These are phyloP conservation scores for Ophiorrhiza pumila DNA, from an alignment of 257 asterid species.

Conservation along the genomic window DNA sequence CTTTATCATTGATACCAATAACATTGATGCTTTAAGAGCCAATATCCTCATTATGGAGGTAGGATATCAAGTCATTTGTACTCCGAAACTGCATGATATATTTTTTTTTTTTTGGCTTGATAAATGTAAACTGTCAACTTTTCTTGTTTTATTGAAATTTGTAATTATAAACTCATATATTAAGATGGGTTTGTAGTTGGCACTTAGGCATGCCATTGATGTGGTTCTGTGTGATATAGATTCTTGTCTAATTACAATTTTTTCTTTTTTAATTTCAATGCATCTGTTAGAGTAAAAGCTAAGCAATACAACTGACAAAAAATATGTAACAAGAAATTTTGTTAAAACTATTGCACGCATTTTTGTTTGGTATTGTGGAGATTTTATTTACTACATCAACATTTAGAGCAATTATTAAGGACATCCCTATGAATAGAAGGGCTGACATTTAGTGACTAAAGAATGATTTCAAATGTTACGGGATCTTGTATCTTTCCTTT, in stretches of 20 bases:
- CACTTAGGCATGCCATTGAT: background rate
- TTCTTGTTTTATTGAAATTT: background rate
- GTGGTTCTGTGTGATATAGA: background rate
- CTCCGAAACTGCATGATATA: background rate
- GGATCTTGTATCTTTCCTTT: background rate
- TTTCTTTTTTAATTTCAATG: no score
- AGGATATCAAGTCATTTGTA: constrained; percentile 14
- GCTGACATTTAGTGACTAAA: background rate
- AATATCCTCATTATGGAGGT: constrained; percentile 94
- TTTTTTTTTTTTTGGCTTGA: background rate
- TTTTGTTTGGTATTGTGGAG: background rate
- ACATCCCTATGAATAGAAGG: background rate
- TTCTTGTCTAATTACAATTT: background rate
- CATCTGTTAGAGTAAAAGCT: no score
- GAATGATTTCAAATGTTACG: background rate
- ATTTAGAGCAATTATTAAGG: background rate
- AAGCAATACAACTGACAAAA: background rate
- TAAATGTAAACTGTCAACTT: background rate
- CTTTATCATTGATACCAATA: constrained; percentile 67
- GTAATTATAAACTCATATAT: background rate
- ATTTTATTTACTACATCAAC: background rate
- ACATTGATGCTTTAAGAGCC: constrained; percentile 69
- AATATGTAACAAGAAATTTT: background rate
- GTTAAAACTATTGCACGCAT: no score
- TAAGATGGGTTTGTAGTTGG: no score